Base-by-base conservation (phyloP, 805 yeast species). In the Pichia sporocuriosa region DNA sequence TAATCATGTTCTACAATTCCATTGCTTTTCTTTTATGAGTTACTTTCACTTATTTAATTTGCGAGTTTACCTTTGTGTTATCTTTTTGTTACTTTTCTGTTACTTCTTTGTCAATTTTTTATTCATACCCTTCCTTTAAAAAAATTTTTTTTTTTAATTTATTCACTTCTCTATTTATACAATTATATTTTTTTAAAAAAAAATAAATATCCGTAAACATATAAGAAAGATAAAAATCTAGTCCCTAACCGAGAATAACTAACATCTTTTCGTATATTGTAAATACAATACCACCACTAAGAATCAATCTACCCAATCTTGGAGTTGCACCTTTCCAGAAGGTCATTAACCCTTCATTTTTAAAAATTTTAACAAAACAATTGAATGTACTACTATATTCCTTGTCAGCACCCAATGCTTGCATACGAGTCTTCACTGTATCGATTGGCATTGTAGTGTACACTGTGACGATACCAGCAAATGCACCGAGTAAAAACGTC, bases 321-420 rank as follows among this genome's bases (percentile, higher is more conserved):
- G 98, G 97, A 2, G 97, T 93, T 27, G 97, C 96, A 47, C 98
- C 98, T 65, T 86, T 86, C 98, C 98, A 90, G 66, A 88, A 87
- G 5, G 96, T 84, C 56, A 76, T 67, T 49, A 89, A 66, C 9
- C 98, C 98, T 65, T 90, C 98, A 41, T 90, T 82, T 56, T 68
- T 81, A 62, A 84, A 82, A 39, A 93, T 80, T 48, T 75, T 79
- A 16, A 66, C 75, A 54, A 94, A 89, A 63, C 97, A 90, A 64
- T 90, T 75, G 31, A 82, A 17, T 0, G 97, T 89, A 35, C 88
- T 77, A 1, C 73, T 60, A 65, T 90, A 93, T 55, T 72, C 63
- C 52, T 72, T 70, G 38, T 73, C 72, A 7, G 96, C 84, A 27
- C 85, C 89, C 50, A 90, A 72, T 17, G 95, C 81, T 68, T 90